Evolutionary conservation across 495 filamentous ascomycete genomes (phyloP).

Genomic region (Penicillium maclennaniae): DNA sequence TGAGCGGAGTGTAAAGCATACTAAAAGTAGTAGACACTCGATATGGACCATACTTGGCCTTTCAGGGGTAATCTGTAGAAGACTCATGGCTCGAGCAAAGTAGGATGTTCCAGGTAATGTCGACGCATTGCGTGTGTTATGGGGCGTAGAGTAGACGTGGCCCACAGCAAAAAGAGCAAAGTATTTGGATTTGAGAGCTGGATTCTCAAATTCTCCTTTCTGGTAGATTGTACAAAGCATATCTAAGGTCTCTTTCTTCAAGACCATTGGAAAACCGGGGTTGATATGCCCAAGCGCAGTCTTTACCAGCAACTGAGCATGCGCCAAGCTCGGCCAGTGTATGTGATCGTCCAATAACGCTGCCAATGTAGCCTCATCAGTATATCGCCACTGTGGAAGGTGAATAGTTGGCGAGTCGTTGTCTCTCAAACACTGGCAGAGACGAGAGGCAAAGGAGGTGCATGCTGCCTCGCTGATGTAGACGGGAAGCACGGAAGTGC

Average conservation of each 20-base stretch:
- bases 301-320: slow-evolving; percentile 33
- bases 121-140: slow-evolving; percentile 20
- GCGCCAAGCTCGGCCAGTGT: slow-evolving; percentile 31
- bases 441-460: too few relatives aligned
- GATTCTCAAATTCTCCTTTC: slow-evolving; percentile 27
- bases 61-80: slow-evolving; percentile 34
- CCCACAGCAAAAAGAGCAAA: slow-evolving; percentile 39
- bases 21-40: slow-evolving; percentile 32
- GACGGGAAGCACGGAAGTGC: too few relatives aligned
- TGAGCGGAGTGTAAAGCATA: too few relatives aligned
- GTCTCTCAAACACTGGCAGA: too few relatives aligned
- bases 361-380: too few relatives aligned
- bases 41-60: slow-evolving; percentile 35
- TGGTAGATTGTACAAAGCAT: slow-evolving; percentile 33
- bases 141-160: slow-evolving; percentile 28
- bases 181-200: slow-evolving; percentile 33
- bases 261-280: slow-evolving; percentile 29
- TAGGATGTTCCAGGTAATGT: slow-evolving; percentile 32
- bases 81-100: slow-evolving; percentile 31
- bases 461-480: too few relatives aligned
- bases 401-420: too few relatives aligned
- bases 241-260: slow-evolving; percentile 33
- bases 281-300: slow-evolving; percentile 35
- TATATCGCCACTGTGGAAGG: too few relatives aligned
- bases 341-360: not conserved